Evolutionary conservation across 139 green algal genomes (phyloP).

Genomic region (Micromonas pusilla): DNA sequence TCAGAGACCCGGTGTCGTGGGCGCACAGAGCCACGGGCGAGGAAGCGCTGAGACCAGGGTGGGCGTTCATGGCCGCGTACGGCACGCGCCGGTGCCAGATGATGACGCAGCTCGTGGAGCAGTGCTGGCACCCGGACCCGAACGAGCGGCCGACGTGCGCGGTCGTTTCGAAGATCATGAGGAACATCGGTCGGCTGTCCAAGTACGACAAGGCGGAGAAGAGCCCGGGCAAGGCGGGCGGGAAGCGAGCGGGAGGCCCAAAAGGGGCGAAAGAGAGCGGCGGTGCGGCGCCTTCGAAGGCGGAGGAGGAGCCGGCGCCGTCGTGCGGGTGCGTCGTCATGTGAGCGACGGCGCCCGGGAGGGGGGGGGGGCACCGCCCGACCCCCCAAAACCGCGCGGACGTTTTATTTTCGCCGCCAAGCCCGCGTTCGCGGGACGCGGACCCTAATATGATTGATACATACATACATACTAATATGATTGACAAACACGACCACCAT

Average conservation of each 20-base stretch:
- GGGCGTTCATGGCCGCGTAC: background rate
- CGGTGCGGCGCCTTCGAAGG: too few species aligned
- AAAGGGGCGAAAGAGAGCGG: too few species aligned
- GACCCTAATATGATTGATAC: too few species aligned
- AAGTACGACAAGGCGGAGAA: background rate
- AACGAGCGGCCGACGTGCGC: background rate
- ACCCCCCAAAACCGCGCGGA: too few species aligned
- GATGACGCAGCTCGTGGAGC: background rate
- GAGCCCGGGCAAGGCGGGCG: background rate
- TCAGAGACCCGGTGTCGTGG: background rate
- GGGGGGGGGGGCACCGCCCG: too few species aligned
- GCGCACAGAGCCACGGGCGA: background rate
- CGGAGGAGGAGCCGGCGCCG: background rate
- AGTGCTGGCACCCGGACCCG: conserved; percentile 7
- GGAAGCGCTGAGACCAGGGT: background rate
- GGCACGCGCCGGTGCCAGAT: background rate
- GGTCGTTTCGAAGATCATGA: background rate
- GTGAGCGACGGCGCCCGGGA: background rate
- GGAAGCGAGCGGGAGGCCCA: too few species aligned
- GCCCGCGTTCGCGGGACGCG: too few species aligned
- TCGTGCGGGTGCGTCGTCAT: background rate
- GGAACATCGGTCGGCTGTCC: background rate
- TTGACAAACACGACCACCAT: too few species aligned
- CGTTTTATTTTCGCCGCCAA: too few species aligned
- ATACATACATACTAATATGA: too few species aligned